Evolutionary conservation across 2,329 filamentous ascomycete species (phyloP).

Genomic region (Fusarium compactum): DNA sequence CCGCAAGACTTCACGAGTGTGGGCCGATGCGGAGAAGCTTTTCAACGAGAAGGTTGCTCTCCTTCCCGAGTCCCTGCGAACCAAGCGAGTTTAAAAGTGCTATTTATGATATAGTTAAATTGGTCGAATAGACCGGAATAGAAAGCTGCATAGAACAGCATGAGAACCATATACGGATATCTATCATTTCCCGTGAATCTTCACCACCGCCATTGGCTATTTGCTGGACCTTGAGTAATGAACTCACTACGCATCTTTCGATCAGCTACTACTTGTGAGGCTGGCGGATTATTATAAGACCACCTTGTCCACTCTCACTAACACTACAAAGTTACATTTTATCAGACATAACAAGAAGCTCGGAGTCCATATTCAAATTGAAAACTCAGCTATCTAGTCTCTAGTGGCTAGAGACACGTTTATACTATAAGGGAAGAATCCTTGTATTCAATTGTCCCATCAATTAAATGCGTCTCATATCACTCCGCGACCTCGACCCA

Average conservation of each 20-base stretch:
- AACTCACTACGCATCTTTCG: too few relatives aligned
- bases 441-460: not conserved
- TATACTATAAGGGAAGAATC: too few relatives aligned
- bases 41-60: slow-evolving; percentile 80
- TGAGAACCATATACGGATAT: not conserved
- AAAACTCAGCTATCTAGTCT: too few relatives aligned
- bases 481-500: not conserved
- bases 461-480: not conserved
- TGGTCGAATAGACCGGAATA: slow-evolving; percentile 34
- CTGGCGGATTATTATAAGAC: too few relatives aligned
- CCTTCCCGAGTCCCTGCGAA: slow-evolving; percentile 42
- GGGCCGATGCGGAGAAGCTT: slow-evolving; percentile 85
- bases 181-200: not conserved
- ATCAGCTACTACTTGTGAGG: too few relatives aligned
- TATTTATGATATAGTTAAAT: slow-evolving; percentile 7
- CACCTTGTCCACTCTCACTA: too few relatives aligned
- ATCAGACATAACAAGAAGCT: not conserved
- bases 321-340: not conserved
- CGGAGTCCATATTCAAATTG: too few relatives aligned
- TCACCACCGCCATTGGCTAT: too few relatives aligned
- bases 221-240: too few relatives aligned
- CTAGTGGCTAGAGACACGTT: too few relatives aligned
- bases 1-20: slow-evolving; percentile 79
- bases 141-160: slow-evolving; percentile 16
- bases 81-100: slow-evolving; percentile 41